Conservation (phyloP, 768 basidiomycete genomes). For the Rhodotorula graminis region DNA sequence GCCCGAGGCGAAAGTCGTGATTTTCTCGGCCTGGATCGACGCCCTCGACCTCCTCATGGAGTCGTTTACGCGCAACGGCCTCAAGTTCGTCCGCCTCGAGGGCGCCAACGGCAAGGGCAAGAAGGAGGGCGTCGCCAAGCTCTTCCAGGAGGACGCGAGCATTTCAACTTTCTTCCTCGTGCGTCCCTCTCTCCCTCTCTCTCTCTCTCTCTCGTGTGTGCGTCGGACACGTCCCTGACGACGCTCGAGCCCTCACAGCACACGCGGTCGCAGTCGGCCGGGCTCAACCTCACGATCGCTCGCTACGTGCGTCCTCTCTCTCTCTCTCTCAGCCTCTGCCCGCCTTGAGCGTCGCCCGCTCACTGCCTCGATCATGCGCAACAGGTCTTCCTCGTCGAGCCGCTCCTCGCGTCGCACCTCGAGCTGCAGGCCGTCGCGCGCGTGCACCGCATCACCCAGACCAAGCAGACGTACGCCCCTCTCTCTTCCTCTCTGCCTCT, state of each 20-base stretch:
- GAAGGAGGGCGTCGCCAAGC: slow-evolving; percentile 37
- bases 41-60: slow-evolving; percentile 23
- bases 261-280: slow-evolving; percentile 38
- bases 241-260: background rate
- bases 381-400: slow-evolving; percentile 42
- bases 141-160: slow-evolving; percentile 36
- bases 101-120: slow-evolving; percentile 27
- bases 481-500: background rate
- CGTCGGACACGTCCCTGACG: background rate
- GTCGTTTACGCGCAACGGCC: slow-evolving; percentile 28
- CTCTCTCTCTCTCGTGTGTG: too few species aligned
- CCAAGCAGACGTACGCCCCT: background rate
- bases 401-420: slow-evolving; percentile 37
- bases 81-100: slow-evolving; percentile 40
- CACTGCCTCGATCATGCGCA: slow-evolving; percentile 25
- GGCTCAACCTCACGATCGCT: slow-evolving; percentile 38
- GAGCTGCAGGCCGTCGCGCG: slow-evolving; percentile 40
- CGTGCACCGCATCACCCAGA: slow-evolving; percentile 42
- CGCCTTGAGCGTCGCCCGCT: slow-evolving; percentile 35
- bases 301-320: slow-evolving; percentile 16
- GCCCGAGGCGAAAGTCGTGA: slow-evolving; percentile 39
- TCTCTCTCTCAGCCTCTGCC: slow-evolving; percentile 22
- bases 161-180: slow-evolving; percentile 38
- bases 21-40: slow-evolving; percentile 35
- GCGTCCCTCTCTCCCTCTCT: background rate